Base-by-base conservation (phyloP, 2,329 filamentous ascomycete species). In the Triangularia verruculosa region DNA sequence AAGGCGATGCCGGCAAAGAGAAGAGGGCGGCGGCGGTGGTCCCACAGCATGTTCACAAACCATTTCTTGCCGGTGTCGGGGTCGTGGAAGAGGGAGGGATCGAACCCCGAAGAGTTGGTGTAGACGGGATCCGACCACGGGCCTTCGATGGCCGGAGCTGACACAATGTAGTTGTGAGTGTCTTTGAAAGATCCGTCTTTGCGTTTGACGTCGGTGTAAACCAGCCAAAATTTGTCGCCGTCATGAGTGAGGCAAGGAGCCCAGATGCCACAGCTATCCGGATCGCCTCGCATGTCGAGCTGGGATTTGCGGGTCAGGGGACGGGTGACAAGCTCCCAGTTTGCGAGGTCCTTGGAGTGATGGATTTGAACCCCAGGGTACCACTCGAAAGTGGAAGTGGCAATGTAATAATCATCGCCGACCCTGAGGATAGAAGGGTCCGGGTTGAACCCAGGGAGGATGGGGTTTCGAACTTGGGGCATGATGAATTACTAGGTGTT, bases 151-250 rank as follows among this genome's bases (percentile, higher is more conserved):
- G 75, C 68, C 0, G 79, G 75, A 0, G 83, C 79, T 32, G 71
- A 82, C 60, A 89, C 82, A 63, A 89, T 87, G 70, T 88, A 89
- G 69, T 88, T 89, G 67, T 83, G 86, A 0, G 83, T 80, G 68
- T 88, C 86, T 72, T 86, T 87, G 79, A 87, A 88, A 2, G 82
- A 84, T 12, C 86, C 86, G 68, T 89, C 86, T 71, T 88, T 88
- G 67, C 86, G 84, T 75, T 88, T 89, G 15, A 89, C 85, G 69
- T 88, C 85, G 0, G 86, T 87, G 72, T 86, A 89, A 1, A 88
- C 86, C 4, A 89, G 80, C 80, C 82, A 88, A 74, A 87, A 89
- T 61, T 76, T 80, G 2, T 81, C 77, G 54, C 84, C 85, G 66
- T 88, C 85, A 67, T 88, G 84, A 0, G 81, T 84, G 20, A 89